Conservation (phyloP, 2,329 filamentous ascomycete genomes). For the Cercospora citrullina region DNA sequence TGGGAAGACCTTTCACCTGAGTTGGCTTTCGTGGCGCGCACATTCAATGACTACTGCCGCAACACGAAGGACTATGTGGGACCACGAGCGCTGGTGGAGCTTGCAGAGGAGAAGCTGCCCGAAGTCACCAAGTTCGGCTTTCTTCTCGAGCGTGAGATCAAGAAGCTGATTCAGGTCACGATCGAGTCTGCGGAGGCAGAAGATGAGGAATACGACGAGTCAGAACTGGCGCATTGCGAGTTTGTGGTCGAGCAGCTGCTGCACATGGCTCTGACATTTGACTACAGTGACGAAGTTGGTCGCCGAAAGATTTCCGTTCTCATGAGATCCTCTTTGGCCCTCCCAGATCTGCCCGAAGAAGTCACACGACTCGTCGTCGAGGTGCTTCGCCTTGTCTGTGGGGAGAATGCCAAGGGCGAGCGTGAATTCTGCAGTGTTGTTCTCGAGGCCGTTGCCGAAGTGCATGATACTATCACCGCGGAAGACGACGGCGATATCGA, state of each 20-base stretch:
- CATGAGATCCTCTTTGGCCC: conserved; percentile 79
- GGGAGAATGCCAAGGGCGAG: conserved; percentile 70
- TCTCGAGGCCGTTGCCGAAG: conserved; percentile 90
- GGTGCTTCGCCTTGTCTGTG: conserved; percentile 79
- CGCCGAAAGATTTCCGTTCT: conserved; percentile 94
- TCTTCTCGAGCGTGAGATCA: conserved; percentile 78
- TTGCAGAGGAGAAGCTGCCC: conserved; percentile 90
- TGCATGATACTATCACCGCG: conserved; percentile 83
- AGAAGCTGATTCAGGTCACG: conserved; percentile 65
- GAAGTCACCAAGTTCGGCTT: conserved; percentile 91
- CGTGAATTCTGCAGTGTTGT: conserved; percentile 82
- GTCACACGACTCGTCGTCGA: conserved; percentile 85
- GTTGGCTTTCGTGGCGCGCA: conserved; percentile 84
- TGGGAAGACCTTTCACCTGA: conserved; percentile 83
- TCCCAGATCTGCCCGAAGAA: conserved; percentile 86
- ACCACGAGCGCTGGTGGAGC: conserved; percentile 69
- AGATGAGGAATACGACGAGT: conserved; percentile 61
- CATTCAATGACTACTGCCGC: conserved; percentile 91
- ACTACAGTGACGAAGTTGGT: conserved; percentile 97
- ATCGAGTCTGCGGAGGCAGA: conserved; percentile 53
- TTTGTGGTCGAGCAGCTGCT: conserved; percentile 95
- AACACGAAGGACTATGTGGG: conserved; percentile 59
- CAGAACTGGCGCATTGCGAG: conserved; percentile 85
- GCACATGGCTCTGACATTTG: conserved; percentile 85
- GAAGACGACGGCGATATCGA: conserved; percentile 61